Evolutionary conservation across 2,329 filamentous ascomycete species (phyloP).

Genomic region (Microdochium nivale): DNA sequence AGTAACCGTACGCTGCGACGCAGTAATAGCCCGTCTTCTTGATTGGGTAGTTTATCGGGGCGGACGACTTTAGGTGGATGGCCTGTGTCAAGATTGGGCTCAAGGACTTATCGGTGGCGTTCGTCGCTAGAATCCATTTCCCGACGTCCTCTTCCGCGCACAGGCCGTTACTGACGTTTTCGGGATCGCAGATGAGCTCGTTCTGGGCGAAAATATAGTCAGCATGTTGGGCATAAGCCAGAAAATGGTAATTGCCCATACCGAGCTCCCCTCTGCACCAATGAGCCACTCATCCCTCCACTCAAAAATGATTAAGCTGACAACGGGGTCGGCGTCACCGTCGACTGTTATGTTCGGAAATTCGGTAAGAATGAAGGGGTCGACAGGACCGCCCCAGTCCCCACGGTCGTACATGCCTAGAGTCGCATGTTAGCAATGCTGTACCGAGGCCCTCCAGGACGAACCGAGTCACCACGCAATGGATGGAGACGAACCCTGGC

Average conservation of each 20-base stretch:
- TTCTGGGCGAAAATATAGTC: constrained; percentile 26
- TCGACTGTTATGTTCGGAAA: constrained; percentile 56
- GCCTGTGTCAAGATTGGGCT: constrained; percentile 71
- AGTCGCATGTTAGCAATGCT: background rate
- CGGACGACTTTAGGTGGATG: constrained; percentile 69
- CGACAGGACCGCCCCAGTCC: constrained; percentile 78
- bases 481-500: constrained; percentile 41
- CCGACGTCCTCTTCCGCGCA: constrained; percentile 76
- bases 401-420: constrained; percentile 89
- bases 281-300: constrained; percentile 80
- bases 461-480: background rate
- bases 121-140: constrained; percentile 71
- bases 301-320: constrained; percentile 87
- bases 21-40: constrained; percentile 95
- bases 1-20: constrained; percentile 68
- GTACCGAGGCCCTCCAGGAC: background rate
- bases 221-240: background rate
- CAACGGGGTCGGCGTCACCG: constrained; percentile 60
- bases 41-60: constrained; percentile 71
- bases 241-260: background rate
- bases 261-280: constrained; percentile 42
- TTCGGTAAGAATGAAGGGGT: constrained; percentile 83
- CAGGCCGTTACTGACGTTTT: constrained; percentile 56
- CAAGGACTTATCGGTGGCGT: constrained; percentile 63
- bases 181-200: constrained; percentile 68